Evolutionary conservation across 345 rosid species (phyloP).

Genomic region (Bretschneidera sinensis): DNA sequence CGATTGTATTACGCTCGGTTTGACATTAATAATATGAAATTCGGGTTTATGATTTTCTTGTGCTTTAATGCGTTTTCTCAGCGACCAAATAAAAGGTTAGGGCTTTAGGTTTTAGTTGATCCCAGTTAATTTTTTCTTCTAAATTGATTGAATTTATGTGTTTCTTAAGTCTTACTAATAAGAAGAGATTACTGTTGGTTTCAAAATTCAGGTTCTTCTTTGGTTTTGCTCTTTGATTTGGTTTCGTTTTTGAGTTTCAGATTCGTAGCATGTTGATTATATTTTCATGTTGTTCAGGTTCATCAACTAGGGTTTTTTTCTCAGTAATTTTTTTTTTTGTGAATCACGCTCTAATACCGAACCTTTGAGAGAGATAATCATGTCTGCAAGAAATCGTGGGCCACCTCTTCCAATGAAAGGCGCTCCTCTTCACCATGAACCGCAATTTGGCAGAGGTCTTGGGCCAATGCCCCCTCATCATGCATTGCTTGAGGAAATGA

Average conservation of each 20-base stretch:
- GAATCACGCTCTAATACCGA: not conserved
- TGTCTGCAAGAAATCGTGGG: conserved; percentile 60
- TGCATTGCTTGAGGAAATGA: conserved; percentile 52
- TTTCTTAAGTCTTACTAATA: not conserved
- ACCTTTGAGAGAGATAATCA: conserved; percentile 5
- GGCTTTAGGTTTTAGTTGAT: not conserved
- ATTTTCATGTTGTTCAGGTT: not conserved
- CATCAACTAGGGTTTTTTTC: not conserved
- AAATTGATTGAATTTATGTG: too few relatives aligned
- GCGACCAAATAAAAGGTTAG: not conserved
- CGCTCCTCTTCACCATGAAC: conserved; percentile 44
- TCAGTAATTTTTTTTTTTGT: too few relatives aligned
- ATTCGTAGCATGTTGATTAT: not conserved
- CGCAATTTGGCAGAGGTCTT: conserved; percentile 44
- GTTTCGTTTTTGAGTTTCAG: not conserved
- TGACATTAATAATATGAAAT: not conserved
- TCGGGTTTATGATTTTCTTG: not conserved
- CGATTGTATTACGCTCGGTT: not conserved
- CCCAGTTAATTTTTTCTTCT: too few relatives aligned
- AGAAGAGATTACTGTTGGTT: not conserved
- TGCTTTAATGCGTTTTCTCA: not conserved
- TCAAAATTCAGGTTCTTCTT: not conserved
- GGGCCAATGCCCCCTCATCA: conserved; percentile 54
- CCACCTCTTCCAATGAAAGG: conserved; percentile 37
- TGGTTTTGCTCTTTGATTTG: not conserved